Percentiles rank a stretch among this genome's conserved stretches.
These are phyloP conservation scores for Colletotrichum gigasporum DNA, from an alignment of 2,329 filamentous ascomycete species.

Conservation along the genomic window DNA sequence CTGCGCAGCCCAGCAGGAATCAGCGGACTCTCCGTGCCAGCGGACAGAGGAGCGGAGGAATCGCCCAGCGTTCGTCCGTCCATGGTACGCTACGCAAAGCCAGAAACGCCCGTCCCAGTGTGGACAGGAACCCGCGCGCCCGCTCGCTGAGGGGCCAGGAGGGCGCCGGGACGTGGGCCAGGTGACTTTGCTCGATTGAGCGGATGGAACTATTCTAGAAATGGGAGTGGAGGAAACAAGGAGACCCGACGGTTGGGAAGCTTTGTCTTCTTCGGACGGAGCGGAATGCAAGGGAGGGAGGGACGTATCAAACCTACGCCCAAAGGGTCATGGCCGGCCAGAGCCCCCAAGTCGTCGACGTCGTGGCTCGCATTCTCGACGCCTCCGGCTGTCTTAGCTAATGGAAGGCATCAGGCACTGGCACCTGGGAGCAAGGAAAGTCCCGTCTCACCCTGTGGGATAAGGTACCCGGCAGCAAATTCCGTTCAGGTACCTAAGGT, in stretches of 20 bases:
- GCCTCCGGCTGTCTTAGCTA: too few species aligned
- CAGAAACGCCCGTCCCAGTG: not conserved
- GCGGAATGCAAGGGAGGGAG: slow-evolving; percentile 21
- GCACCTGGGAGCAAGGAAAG: too few species aligned
- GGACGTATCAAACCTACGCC: slow-evolving; percentile 9
- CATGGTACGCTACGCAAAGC: not conserved
- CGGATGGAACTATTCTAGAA: slow-evolving; percentile 23
- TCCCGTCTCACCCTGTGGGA: too few species aligned
- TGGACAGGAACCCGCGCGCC: not conserved
- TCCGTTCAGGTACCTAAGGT: not conserved
- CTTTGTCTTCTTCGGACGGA: slow-evolving; percentile 30
- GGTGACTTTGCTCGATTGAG: not conserved
- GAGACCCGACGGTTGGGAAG: slow-evolving; percentile 26
- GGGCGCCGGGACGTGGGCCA: not conserved
- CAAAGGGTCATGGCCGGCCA: too few species aligned
- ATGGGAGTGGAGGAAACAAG: not conserved
- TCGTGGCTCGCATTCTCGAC: too few species aligned
- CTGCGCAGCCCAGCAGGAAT: not conserved
- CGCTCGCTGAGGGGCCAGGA: too few species aligned
- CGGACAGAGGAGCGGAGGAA: slow-evolving; percentile 10
- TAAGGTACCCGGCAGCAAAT: slow-evolving; percentile 2
- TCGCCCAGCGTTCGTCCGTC: not conserved
- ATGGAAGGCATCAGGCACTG: not conserved
- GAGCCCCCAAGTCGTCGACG: too few species aligned
- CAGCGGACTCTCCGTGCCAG: not conserved